These are phyloP conservation scores for Alisma plantagoaquatica DNA, from an alignment of 106 monocot species.

Conservation along the genomic window DNA sequence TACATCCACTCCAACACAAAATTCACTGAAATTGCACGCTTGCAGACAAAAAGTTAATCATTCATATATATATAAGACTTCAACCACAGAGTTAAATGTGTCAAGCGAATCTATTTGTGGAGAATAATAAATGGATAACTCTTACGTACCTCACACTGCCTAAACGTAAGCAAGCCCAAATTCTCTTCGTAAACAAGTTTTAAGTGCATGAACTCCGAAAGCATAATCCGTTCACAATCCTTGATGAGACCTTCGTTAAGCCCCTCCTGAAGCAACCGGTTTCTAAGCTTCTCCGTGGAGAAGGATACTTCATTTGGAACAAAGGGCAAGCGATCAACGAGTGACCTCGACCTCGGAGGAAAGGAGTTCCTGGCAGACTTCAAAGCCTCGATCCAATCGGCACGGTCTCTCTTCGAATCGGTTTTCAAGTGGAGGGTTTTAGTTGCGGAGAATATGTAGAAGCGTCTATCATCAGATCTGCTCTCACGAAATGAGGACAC, in stretches of 20 bases:
- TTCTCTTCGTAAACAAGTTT: constrained; percentile 51
- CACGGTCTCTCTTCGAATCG: constrained; percentile 62
- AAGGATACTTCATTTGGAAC: constrained; percentile 35
- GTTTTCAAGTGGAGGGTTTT: constrained; percentile 80
- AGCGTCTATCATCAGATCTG: constrained; percentile 64
- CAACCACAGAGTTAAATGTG: no score
- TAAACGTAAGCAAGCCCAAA: constrained; percentile 41
- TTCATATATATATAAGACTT: no score
- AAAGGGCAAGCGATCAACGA: constrained; percentile 23
- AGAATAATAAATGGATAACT: no score
- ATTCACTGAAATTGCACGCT: no score
- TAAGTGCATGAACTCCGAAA: constrained; percentile 59
- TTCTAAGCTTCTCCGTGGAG: constrained; percentile 71
- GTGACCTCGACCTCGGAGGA: constrained; percentile 7
- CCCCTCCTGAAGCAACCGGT: constrained; percentile 64
- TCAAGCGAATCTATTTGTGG: no score
- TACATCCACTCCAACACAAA: no score
- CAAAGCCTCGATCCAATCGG: constrained; percentile 85
- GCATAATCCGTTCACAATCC: constrained; percentile 86
- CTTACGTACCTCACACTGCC: constrained; percentile 47
- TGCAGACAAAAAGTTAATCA: no score
- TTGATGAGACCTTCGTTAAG: constrained; percentile 47
- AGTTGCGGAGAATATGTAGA: constrained; percentile 81
- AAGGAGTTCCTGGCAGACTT: constrained; percentile 43
- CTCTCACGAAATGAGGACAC: constrained; percentile 79